Percentiles rank a stretch among this genome's conserved stretches.
These are phyloP conservation scores for Emmonsia crescens DNA, from an alignment of 2,329 filamentous ascomycete genomes.

Conservation along the genomic window DNA sequence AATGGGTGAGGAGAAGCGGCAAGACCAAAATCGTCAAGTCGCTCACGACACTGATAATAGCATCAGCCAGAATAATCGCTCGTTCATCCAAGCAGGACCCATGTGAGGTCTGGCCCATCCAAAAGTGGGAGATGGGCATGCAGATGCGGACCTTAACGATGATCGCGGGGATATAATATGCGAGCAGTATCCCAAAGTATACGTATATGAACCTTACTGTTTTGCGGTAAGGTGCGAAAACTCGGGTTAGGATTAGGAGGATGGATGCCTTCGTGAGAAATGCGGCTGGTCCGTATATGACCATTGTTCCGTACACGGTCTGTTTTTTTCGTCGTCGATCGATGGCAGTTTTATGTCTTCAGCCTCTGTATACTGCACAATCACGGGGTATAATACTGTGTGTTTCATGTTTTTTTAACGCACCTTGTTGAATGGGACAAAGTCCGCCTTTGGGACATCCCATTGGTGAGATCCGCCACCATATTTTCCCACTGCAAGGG, in stretches of 20 bases:
- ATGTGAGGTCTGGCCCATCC: constrained; percentile 19
- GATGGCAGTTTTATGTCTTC: not conserved
- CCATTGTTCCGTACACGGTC: constrained; percentile 34
- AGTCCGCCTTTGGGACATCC: constrained; percentile 22
- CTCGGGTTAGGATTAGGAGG: constrained; percentile 34
- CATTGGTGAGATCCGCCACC: constrained; percentile 29
- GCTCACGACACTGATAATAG: constrained; percentile 48
- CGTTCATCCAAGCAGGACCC: constrained; percentile 20
- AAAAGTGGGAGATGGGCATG: constrained; percentile 33
- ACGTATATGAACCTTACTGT: constrained; percentile 30
- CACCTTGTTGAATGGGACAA: constrained; percentile 29
- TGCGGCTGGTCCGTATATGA: constrained; percentile 38
- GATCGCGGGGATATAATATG: constrained; percentile 33
- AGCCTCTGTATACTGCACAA: not conserved
- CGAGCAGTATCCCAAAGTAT: constrained; percentile 28
- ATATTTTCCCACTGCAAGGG: constrained; percentile 20
- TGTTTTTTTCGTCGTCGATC: constrained; percentile 9
- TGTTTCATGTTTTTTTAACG: not conserved
- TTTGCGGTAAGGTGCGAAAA: constrained; percentile 34
- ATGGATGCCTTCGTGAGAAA: constrained; percentile 36
- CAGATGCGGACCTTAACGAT: constrained; percentile 37
- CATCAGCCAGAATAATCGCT: constrained; percentile 41
- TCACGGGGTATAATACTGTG: not conserved
- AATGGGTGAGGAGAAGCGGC: constrained; percentile 38
- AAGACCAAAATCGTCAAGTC: constrained; percentile 45